Evolutionary conservation across 352 stramenopile species (phyloP), one percentile per base, ranked within the genome.

Genomic region (Globisporangium cylindrosporum): DNA sequence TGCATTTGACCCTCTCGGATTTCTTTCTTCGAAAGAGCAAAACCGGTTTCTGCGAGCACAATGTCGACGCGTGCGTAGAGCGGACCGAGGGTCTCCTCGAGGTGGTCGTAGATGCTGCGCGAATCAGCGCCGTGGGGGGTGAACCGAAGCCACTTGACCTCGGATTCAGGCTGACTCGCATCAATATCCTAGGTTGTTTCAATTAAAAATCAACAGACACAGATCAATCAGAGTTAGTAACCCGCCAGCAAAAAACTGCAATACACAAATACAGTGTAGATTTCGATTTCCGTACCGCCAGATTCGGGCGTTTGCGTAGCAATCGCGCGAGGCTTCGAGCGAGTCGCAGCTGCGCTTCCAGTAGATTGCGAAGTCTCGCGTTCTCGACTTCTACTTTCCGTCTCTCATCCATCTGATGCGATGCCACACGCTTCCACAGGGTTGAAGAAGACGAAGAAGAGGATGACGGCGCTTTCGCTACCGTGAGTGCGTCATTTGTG

Each of bases 351-450:
- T 64, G 59, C 10, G 18, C 36, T 29, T 64, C 38, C 8, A 64
- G 59, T 24, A 64, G 4, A 9, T 55, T 29, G 4, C 36, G 12
- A 15, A 64, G 15, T 24, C 41, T 51, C 20, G 46, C 9, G 38
- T 64, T 64, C 25, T 64, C 59, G 22, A 25, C n/a, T 25, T 56
- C 49, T 0, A 38, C 59, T 56, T 46, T 64, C 22, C 29, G 59
- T 18, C 41, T 25, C 59, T 64, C 59, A 27, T 64, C 38, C 22
- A 49, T 34, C 27, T 64, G 59, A 18, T 54, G 36, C 18, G 34
- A 36, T 24, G 59, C 59, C 25, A 64, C 41, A n/a, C 36, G 59
- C 6, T 64, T 46, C 59, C 59, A 64, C 24, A 55, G 46, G 0
- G n/a, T 34, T 8, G 49, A 56, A n/a, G 49, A 56, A 1, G 22